phyloP scores from a whole-genome alignment of 2,329 filamentous ascomycete genomes.

The Acephala macrosclerotiorum region DNA sequence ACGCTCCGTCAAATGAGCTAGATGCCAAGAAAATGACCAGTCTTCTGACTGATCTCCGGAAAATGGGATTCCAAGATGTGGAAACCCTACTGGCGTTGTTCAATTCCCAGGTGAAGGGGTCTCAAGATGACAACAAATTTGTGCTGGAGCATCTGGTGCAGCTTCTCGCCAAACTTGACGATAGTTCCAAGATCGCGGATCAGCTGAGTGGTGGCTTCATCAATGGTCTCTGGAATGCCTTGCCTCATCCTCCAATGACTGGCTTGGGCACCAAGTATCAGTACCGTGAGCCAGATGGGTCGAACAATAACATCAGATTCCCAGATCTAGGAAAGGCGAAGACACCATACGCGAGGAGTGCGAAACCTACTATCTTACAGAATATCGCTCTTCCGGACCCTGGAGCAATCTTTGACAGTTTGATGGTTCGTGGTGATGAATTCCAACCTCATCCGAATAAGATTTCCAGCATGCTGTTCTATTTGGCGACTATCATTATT shows the following conservation, averaged over 20 bases:
- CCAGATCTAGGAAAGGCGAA: constrained; percentile 73
- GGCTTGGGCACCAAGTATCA: constrained; percentile 68
- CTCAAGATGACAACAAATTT: constrained; percentile 78
- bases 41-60: constrained; percentile 52
- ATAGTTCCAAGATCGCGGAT: constrained; percentile 39
- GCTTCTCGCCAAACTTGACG: constrained; percentile 40
- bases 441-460: constrained; percentile 72
- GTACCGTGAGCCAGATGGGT: constrained; percentile 74
- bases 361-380: constrained; percentile 64
- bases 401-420: constrained; percentile 64
- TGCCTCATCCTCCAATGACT: constrained; percentile 76
- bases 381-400: constrained; percentile 72
- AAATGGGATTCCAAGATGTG: constrained; percentile 55
- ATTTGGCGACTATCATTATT: constrained; percentile 74
- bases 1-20: constrained; percentile 43
- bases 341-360: constrained; percentile 71
- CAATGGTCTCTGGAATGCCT: constrained; percentile 71
- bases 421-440: constrained; percentile 60
- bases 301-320: constrained; percentile 72
- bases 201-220: constrained; percentile 72
- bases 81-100: constrained; percentile 69
- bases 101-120: constrained; percentile 67
- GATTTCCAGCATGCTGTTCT: constrained; percentile 80
- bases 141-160: constrained; percentile 75
- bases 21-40: constrained; percentile 43